A percentile compares a stretch with the other conserved stretches of the same genome.
Conservation (phyloP, 1,284 basidiomycete species). For the Irpex lacteus region DNA sequence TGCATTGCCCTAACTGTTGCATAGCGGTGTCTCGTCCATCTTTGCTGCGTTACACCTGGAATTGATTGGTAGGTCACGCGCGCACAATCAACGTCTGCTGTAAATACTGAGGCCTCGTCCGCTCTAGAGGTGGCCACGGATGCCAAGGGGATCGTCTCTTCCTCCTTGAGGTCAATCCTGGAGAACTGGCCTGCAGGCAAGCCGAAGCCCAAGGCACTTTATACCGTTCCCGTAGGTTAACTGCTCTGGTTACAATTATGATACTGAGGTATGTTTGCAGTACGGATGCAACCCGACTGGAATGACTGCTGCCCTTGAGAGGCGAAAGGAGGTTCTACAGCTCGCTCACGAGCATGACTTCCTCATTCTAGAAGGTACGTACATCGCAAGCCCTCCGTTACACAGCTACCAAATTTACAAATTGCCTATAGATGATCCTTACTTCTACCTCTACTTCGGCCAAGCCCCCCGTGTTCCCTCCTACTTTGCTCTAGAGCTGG, state of each 20-base stretch:
- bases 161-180: slow-evolving; percentile 62
- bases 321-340: slow-evolving; percentile 74
- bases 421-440: slow-evolving; percentile 65
- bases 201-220: slow-evolving; percentile 77
- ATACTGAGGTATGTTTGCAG: slow-evolving; percentile 29
- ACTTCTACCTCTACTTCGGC: slow-evolving; percentile 75
- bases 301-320: slow-evolving; percentile 63
- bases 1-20: background rate
- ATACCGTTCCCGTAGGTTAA: slow-evolving; percentile 70
- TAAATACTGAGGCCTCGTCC: background rate
- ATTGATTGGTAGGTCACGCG: slow-evolving; percentile 50
- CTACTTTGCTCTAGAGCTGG: slow-evolving; percentile 77
- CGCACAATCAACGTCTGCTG: background rate
- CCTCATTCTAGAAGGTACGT: slow-evolving; percentile 77
- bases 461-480: slow-evolving; percentile 61
- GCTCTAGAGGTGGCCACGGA: slow-evolving; percentile 80
- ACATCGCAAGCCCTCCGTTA: too few relatives aligned
- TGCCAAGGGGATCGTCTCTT: slow-evolving; percentile 67
- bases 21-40: slow-evolving; percentile 62
- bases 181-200: slow-evolving; percentile 74
- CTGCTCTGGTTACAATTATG: background rate
- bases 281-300: slow-evolving; percentile 82
- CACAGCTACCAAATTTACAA: background rate
- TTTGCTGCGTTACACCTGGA: slow-evolving; percentile 54
- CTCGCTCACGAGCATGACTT: slow-evolving; percentile 75